Percentiles rank a stretch among this genome's conserved stretches.
phyloP scores from a whole-genome alignment of 257 asterid species.

The Solanum pimpinellifolium region DNA sequence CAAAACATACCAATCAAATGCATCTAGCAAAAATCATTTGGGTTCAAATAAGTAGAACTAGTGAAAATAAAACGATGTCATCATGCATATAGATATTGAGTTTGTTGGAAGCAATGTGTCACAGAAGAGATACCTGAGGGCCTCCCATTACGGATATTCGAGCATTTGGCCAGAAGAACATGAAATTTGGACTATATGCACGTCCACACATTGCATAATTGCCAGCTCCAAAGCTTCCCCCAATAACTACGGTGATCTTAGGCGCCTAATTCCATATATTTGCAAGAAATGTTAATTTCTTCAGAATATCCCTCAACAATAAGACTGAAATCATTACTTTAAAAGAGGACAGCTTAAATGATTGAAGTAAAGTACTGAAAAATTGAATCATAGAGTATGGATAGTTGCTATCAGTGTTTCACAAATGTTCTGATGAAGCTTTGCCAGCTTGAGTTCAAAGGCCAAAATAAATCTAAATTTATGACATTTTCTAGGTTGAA shows the following conservation, averaged over 20 bases:
- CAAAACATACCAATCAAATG: not conserved
- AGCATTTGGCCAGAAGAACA: constrained; percentile 98
- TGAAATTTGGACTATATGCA: constrained; percentile 84
- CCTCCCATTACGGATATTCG: constrained; percentile 99
- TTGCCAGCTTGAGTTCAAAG: not conserved
- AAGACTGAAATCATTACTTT: not conserved
- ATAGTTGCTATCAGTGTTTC: not conserved
- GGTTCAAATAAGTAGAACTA: not conserved
- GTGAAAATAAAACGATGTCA: not conserved
- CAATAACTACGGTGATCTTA: constrained; percentile 70
- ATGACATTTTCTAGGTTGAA: not conserved
- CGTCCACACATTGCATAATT: constrained; percentile 99
- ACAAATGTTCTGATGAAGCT: not conserved
- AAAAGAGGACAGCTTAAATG: not conserved
- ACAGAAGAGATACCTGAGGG: constrained; percentile 54
- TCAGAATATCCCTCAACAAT: not conserved
- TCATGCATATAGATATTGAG: not conserved
- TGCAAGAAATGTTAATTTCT: not conserved
- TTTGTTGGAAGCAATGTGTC: not conserved
- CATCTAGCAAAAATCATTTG: not conserved
- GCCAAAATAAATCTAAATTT: not conserved
- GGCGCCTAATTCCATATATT: constrained; percentile 50
- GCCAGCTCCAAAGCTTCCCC: constrained; percentile 99
- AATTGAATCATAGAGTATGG: not conserved
- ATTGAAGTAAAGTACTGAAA: not conserved